These are phyloP conservation scores for Sporothrix protearum DNA, from an alignment of 2,329 filamentous ascomycete species.

Conservation along the genomic window DNA sequence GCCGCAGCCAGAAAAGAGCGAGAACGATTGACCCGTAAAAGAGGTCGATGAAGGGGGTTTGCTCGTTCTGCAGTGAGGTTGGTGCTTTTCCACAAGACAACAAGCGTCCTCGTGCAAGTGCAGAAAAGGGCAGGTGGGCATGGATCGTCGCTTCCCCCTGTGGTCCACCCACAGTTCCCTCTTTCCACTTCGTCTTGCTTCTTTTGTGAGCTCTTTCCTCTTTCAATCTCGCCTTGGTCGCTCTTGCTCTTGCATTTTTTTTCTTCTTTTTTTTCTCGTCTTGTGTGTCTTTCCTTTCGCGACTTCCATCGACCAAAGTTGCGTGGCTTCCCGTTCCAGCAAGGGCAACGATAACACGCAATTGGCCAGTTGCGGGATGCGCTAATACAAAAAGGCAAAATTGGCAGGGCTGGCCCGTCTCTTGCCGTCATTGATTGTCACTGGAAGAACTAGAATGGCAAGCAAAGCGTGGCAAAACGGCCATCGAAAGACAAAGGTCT, in stretches of 20 bases:
- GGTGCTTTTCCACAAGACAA: background rate
- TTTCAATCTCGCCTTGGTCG: background rate
- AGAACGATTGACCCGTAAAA: background rate
- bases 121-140: slow-evolving; percentile 22
- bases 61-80: background rate
- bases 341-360: slow-evolving; percentile 8
- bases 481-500: background rate
- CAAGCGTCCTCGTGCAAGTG: background rate
- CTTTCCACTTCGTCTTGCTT: background rate
- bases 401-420: background rate
- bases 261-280: background rate
- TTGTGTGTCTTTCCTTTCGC: background rate
- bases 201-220: background rate
- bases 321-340: background rate
- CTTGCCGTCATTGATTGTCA: background rate
- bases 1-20: background rate
- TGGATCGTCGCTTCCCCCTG: background rate
- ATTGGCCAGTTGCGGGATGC: background rate
- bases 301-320: background rate
- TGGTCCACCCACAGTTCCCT: background rate
- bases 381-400: background rate
- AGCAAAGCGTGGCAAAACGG: background rate
- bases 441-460: background rate
- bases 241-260: no score
- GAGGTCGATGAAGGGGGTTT: background rate